A percentile compares a stretch with the other conserved stretches of the same genome.
Conservation (phyloP, 129 eudicot genomes). For the Centaurea solstitialis region DNA sequence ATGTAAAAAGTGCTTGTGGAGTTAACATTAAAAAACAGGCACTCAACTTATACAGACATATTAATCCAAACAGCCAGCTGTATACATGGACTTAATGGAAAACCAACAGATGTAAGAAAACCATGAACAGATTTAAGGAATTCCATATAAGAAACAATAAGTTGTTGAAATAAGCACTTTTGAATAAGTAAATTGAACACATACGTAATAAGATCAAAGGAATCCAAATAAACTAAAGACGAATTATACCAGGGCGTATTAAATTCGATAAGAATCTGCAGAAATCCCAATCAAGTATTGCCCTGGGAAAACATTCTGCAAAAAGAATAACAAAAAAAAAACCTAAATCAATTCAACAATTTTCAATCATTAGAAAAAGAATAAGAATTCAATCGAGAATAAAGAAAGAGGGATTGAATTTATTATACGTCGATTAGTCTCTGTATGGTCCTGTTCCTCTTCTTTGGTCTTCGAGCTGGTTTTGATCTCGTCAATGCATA, state of each 20-base stretch:
- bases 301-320: no score
- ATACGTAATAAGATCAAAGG: not conserved
- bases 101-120: not conserved
- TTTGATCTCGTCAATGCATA: constrained; percentile 56
- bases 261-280: no score
- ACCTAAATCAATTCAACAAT: not conserved
- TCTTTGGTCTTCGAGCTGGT: constrained; percentile 56
- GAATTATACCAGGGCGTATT: not conserved
- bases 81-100: not conserved
- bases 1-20: no score
- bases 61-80: not conserved
- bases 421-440: constrained; percentile 52
- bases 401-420: not conserved
- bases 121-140: not conserved
- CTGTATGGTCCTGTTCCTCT: constrained; percentile 48
- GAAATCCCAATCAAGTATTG: no score
- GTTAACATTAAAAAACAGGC: no score
- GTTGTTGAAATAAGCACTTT: not conserved
- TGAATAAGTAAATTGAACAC: not conserved
- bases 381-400: no score
- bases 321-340: no score
- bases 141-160: not conserved
- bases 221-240: not conserved
- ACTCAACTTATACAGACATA: no score
- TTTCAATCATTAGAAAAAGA: not conserved